Conservation (phyloP, 306 rosid species). For the Dryas octopetala region DNA sequence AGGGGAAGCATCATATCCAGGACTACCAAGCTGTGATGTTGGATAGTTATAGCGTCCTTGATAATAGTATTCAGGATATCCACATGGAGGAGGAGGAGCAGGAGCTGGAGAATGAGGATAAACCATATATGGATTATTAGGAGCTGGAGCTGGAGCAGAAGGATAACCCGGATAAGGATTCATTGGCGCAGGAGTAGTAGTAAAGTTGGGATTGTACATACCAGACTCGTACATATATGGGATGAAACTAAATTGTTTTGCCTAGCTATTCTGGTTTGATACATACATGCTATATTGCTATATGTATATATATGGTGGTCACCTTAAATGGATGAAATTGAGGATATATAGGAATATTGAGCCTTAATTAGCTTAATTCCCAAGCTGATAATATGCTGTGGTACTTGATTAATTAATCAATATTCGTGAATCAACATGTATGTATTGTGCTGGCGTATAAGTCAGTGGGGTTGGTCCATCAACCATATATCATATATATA, state of each 20-base stretch:
- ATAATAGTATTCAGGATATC: neutral
- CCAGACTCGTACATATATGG: neutral
- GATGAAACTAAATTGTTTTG: neutral
- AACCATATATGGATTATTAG: neutral
- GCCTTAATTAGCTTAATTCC: neutral
- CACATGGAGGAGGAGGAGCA: neutral
- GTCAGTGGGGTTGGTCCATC: too few relatives aligned
- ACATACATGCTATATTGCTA: too few relatives aligned
- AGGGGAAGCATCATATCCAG: neutral
- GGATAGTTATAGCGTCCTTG: neutral
- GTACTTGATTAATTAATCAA: too few relatives aligned
- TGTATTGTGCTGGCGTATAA: too few relatives aligned
- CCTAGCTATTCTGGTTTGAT: neutral
- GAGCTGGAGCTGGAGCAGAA: conserved; percentile 6
- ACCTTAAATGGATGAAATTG: too few relatives aligned
- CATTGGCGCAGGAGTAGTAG: neutral
- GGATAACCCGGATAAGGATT: conserved; percentile 14
- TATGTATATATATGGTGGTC: too few relatives aligned
- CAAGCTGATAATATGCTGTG: neutral
- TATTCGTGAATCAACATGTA: too few relatives aligned
- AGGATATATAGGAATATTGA: neutral
- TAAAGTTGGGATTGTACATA: neutral
- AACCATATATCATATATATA: too few relatives aligned
- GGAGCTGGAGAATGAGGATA: neutral
- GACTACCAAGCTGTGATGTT: neutral